Conservation (phyloP, 352 stramenopile genomes). For the Globisporangium canariense region DNA sequence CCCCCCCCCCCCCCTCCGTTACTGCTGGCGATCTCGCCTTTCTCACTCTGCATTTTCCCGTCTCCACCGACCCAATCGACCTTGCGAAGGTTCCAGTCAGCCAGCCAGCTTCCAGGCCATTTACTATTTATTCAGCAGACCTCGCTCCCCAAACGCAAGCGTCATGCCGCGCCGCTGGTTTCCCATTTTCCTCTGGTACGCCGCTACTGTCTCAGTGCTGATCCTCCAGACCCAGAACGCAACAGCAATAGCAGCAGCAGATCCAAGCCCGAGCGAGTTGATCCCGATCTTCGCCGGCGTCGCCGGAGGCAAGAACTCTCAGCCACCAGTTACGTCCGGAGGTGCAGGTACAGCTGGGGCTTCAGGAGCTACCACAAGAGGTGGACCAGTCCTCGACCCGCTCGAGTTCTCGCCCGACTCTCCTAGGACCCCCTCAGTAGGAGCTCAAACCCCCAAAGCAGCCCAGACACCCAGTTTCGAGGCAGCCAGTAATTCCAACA, state of each 20-base stretch:
- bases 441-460: neutral
- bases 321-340: neutral
- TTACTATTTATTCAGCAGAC: neutral
- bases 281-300: conserved; percentile 3
- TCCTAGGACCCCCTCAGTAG: neutral
- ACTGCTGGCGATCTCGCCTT: neutral
- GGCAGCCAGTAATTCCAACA: neutral
- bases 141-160: neutral
- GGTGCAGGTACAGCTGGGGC: neutral
- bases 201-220: neutral
- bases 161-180: conserved; percentile 4
- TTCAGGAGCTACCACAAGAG: neutral
- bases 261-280: neutral
- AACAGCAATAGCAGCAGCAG: neutral
- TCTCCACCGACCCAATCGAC: neutral
- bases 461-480: neutral
- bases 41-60: conserved; percentile 16
- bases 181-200: conserved; percentile 1
- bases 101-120: neutral
- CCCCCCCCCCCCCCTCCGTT: neutral
- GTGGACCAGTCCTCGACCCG: neutral
- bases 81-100: neutral
- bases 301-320: neutral
- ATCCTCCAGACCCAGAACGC: neutral
- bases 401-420: conserved; percentile 7